Evolutionary conservation across 2,329 filamentous ascomycete genomes (phyloP).

Genomic region (Arthrinium phaeospermum): DNA sequence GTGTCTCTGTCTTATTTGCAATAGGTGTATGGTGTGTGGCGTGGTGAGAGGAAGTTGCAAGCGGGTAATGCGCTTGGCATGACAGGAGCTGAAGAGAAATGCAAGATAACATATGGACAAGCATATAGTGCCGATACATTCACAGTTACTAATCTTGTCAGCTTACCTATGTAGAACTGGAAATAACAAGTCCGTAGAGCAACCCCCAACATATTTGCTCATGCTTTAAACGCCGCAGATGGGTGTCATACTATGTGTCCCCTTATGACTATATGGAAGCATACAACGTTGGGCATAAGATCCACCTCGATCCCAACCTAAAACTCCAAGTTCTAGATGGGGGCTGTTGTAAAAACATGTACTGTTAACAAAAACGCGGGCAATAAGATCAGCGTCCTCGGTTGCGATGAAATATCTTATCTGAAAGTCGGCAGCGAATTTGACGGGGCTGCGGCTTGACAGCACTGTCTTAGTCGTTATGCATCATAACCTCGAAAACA

Average conservation of each 20-base stretch:
- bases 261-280: background rate
- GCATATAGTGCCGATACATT: background rate
- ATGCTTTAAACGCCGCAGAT: background rate
- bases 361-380: slow-evolving; percentile 74
- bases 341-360: too few species aligned
- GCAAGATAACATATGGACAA: background rate
- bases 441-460: slow-evolving; percentile 22
- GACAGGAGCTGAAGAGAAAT: background rate
- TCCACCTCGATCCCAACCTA: slow-evolving; percentile 30
- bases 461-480: slow-evolving; percentile 55
- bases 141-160: background rate
- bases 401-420: slow-evolving; percentile 90
- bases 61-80: background rate
- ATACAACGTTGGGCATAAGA: background rate
- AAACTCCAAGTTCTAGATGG: too few species aligned
- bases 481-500: slow-evolving; percentile 77
- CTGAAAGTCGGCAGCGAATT: slow-evolving; percentile 57
- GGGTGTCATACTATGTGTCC: background rate
- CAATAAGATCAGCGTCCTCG: slow-evolving; percentile 80
- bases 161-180: background rate
- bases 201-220: background rate
- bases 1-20: background rate
- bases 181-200: background rate
- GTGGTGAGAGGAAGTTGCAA: background rate
- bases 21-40: background rate